Base-by-base conservation (phyloP, 108 stramenopile species). In the Craspedostauros australis region DNA sequence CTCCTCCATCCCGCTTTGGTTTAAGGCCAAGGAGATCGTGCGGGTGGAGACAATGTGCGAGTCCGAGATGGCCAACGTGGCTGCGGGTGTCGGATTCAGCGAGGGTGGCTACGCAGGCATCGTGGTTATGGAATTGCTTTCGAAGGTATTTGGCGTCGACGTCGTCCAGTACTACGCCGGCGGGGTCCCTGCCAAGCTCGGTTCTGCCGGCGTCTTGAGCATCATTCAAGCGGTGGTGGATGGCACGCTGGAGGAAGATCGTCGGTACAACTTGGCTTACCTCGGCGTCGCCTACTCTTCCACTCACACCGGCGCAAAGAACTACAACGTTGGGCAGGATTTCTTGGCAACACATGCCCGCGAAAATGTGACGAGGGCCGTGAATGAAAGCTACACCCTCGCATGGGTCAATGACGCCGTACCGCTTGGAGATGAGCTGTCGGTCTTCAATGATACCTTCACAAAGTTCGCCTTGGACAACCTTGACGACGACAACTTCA, bases 71-170 rank as follows among this genome's bases (percentile, higher is more conserved):
- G 59, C 37, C 7, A 34, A 60, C 21, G 27, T 29, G 4, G 38
- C 50, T 9, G 25, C 22, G 8, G 24, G 52, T 8, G 16, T 18
- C 5, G 66, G 66, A 41, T 67, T 53, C 18, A 54, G 52, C 23
- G 66, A 67, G 25, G 66, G 66, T 8, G 66, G 66, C 14, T 67
- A 67, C 29, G 46, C 57, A 15, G 23, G 49, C 12, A 30, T 67
- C 5, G 66, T 50, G n/a, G 27, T 67, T 1, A 59, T 59, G 3
- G 50, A 67, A 8, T 50, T 39, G 16, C 31, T 59, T 31, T 2
- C 48, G n/a, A 20, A 26, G 22, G 21, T 28, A 19, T 36, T 32
- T 5, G 66, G 57, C 18, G 36, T 67, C 20, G 59, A 60, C 26
- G 21, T 60, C 7, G 20, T 7, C 14, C 8, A n/a, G 12, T 50